Base-by-base conservation (phyloP, 176 grass and related monocot species). In the Lolium rigidum region DNA sequence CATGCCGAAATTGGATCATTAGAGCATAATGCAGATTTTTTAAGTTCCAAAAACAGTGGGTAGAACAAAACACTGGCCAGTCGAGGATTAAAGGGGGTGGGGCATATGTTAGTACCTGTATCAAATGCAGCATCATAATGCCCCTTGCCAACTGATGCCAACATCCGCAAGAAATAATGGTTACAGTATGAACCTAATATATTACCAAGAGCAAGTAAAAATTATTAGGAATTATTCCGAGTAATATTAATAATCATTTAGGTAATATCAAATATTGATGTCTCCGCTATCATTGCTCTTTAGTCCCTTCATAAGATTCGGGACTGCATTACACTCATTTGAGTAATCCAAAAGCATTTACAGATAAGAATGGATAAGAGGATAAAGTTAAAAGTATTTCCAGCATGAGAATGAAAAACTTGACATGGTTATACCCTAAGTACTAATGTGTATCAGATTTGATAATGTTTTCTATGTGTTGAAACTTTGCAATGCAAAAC, bases 81-180 rank as follows among this genome's bases (percentile, higher is more conserved):
- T 52, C 56, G 1, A 86, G 50, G 43, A 67, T 85, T 51, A 69
- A 81, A 61, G 64, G 31, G 61, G 35, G 47, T 56, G 28, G 61
- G 25, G 55, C 57, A 62, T 48, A 80, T 62, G 51, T 24, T 9
- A 46, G 26, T 89, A 99, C 97, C 97, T 90, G 82, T 51, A 91
- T 96, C 90, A 70, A 88, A 87, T 75, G 90, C 90, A 86, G 92
- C 88, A 86, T 82, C 92, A 73, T 99, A 96, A 46, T 94, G 94
- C 60, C 97, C 97, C 71, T 86, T 93, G 50, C 94, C 92, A 82
- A 99, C 85, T n/a, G 90, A 94, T 88, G 97, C 90, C 86, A 99
- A 91, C 87, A 91, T 91, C 57, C 76, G 87, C 92, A 99, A 90
- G 88, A 99, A 99, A 90, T 99, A 99, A 66, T 99, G 90, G 72